Conservation (phyloP, 352 stramenopile genomes). For the Pseudoperonospora humuli region DNA sequence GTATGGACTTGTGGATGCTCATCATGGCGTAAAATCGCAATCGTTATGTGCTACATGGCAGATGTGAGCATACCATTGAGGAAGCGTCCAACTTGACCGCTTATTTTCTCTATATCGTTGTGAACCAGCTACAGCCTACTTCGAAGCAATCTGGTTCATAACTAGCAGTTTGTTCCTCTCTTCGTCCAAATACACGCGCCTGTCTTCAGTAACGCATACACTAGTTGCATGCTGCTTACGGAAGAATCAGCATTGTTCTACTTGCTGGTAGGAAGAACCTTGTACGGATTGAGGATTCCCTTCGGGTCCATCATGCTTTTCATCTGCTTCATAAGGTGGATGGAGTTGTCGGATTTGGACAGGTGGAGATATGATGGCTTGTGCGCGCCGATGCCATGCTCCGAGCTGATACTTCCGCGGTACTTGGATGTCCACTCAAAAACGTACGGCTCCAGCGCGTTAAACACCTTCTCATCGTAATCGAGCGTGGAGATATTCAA, state of each 20-base stretch:
- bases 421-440: slow-evolving; percentile 81
- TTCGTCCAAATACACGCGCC: too few species aligned
- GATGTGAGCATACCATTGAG: too few species aligned
- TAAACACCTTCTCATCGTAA: slow-evolving; percentile 60
- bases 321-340: slow-evolving; percentile 89
- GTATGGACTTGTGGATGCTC: slow-evolving; percentile 58
- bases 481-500: slow-evolving; percentile 88
- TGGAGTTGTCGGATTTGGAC: slow-evolving; percentile 74
- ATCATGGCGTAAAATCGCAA: too few species aligned
- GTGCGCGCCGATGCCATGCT: slow-evolving; percentile 95
- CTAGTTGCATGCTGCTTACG: too few species aligned
- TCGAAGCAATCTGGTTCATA: too few species aligned
- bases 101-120: too few species aligned
- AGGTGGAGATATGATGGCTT: slow-evolving; percentile 86
- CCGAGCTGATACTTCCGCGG: slow-evolving; percentile 93
- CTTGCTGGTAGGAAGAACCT: slow-evolving; percentile 63
- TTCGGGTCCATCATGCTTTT: slow-evolving; percentile 94
- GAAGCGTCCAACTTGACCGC: too few species aligned
- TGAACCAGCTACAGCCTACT: too few species aligned
- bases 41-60: too few species aligned
- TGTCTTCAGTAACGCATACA: too few species aligned
- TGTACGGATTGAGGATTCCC: slow-evolving; percentile 96
- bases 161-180: too few species aligned
- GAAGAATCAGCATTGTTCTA: too few species aligned
- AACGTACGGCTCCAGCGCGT: slow-evolving; percentile 61